Percentiles rank a stretch among this genome's conserved stretches.
These are phyloP conservation scores for Fusarium heterosporum DNA, from an alignment of 2,329 filamentous ascomycete genomes.

Conservation along the genomic window DNA sequence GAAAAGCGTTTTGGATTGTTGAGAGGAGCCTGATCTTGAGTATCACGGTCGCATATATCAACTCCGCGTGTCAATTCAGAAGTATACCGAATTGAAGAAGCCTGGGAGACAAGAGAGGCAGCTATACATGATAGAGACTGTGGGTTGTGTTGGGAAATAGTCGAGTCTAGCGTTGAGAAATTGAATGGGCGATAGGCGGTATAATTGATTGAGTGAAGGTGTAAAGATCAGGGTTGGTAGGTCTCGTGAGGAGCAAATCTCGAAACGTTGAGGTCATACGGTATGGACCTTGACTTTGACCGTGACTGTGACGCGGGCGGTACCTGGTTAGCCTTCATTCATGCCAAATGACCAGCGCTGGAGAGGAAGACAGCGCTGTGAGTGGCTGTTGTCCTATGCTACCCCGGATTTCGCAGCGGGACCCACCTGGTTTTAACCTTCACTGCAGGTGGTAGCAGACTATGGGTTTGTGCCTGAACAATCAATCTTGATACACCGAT, in stretches of 20 bases:
- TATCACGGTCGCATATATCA: not conserved
- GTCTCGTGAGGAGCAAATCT: conserved; percentile 40
- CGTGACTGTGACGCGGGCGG: not conserved
- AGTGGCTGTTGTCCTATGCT: conserved; percentile 36
- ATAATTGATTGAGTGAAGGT: conserved; percentile 32
- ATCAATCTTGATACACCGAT: not conserved
- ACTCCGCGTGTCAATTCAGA: conserved; percentile 1
- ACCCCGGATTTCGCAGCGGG: conserved; percentile 41
- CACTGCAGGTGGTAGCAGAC: conserved; percentile 11
- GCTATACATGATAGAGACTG: conserved; percentile 7
- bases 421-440: conserved; percentile 4
- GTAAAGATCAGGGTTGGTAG: conserved; percentile 33
- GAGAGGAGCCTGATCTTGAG: not conserved
- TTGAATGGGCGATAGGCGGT: conserved; percentile 8
- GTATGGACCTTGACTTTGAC: not conserved
- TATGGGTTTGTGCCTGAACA: not conserved
- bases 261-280: conserved; percentile 45
- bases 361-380: conserved; percentile 25
- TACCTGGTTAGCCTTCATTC: conserved; percentile 12
- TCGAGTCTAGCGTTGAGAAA: conserved; percentile 1
- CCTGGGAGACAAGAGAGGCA: not conserved
- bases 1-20: not conserved
- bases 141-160: conserved; percentile 12
- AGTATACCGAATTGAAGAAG: not conserved
- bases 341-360: conserved; percentile 6